Evolutionary conservation across 2,329 filamentous ascomycete species (phyloP), one percentile per base, ranked within the genome.

Genomic region (Trichophyton simii): DNA sequence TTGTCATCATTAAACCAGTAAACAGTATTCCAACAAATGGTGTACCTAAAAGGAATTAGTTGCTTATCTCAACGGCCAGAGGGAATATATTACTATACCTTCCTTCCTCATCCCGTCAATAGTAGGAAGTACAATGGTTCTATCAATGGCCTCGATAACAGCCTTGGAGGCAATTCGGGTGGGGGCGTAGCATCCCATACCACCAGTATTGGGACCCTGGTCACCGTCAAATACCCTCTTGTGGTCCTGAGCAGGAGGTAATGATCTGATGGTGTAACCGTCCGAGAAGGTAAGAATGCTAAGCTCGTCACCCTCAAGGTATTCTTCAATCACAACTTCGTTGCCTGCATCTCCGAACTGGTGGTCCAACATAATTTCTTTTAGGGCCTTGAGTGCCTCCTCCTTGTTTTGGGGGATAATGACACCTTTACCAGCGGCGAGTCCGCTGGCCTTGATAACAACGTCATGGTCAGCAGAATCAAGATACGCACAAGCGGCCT

Each of bases 131-230:
- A 97, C 82, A 60, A 96, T 87, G 38, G 87, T 88, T 61, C 81
- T 80, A 71, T 96, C 87, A 64, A 99, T 85, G 63, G 85, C 81
- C 18, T 86, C 86, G 18, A 94, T 81, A n/a, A 95, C 79, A 64
- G 87, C 83, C 59, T 85, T 82, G 0, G 87, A 87, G 34, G 87
- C 86, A 68, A 91, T 86, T 65, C 84, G 87, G 1, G 91, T 95
- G n/a, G 89, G 89, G 15, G 91, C 91, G 74, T 97, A 97, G 72
- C 91, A 96, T 59, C 94, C 94, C 94, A 97, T 97, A 46, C 94
- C 94, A 63, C 92, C 94, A 1, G 94, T 97, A 77, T 97, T 97
- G 42, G 91, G 89, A 1, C 94, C 94, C 58, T 83, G 81, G 71
- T 97, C 92, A 60, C 88, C 89, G 69, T 99, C 94, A 60, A 88